Percentiles rank a stretch among this genome's conserved stretches.
Evolutionary conservation across 768 basidiomycete genomes (phyloP).

Genomic region (Leucosporidium yakuticum): DNA sequence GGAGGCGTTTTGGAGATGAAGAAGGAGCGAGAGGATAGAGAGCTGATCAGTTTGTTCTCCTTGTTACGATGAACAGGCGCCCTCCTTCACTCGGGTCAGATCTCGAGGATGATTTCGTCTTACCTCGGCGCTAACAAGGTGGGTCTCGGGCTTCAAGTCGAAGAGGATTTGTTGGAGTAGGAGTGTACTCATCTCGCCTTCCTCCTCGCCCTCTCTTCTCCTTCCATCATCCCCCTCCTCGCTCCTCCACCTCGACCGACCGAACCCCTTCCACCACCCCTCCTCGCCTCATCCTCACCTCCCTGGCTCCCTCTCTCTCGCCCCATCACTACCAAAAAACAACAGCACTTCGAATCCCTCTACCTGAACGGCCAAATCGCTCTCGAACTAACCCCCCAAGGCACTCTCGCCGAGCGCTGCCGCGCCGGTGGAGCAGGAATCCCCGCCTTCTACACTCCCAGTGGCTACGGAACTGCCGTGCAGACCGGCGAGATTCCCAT

Average conservation of each 20-base stretch:
- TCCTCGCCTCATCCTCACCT: not conserved
- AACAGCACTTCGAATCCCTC: slow-evolving; percentile 65
- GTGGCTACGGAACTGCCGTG: slow-evolving; percentile 50
- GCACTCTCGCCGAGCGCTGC: slow-evolving; percentile 78
- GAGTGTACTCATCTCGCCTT: slow-evolving; percentile 47
- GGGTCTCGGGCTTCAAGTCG: not conserved
- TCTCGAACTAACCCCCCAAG: slow-evolving; percentile 80
- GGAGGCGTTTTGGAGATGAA: too few species aligned
- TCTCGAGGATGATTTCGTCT: slow-evolving; percentile 77
- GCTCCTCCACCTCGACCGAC: not conserved
- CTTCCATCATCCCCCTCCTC: too few species aligned
- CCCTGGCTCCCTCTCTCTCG: too few species aligned
- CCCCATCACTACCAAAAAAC: not conserved
- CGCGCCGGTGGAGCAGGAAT: slow-evolving; percentile 86
- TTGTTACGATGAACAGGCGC: slow-evolving; percentile 52
- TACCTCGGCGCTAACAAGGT: slow-evolving; percentile 63
- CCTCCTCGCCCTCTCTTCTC: not conserved
- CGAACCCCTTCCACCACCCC: not conserved
- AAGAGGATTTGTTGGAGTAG: too few species aligned
- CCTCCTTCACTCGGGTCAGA: slow-evolving; percentile 65
- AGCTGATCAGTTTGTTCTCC: not conserved
- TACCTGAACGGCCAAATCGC: slow-evolving; percentile 76
- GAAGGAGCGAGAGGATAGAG: not conserved
- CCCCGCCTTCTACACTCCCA: slow-evolving; percentile 89
- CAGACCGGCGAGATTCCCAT: slow-evolving; percentile 49